Evolutionary conservation across 2,329 filamentous ascomycete genomes (phyloP), one percentile per base, ranked within the genome.

Genomic region (Trichophyton benhamiae): DNA sequence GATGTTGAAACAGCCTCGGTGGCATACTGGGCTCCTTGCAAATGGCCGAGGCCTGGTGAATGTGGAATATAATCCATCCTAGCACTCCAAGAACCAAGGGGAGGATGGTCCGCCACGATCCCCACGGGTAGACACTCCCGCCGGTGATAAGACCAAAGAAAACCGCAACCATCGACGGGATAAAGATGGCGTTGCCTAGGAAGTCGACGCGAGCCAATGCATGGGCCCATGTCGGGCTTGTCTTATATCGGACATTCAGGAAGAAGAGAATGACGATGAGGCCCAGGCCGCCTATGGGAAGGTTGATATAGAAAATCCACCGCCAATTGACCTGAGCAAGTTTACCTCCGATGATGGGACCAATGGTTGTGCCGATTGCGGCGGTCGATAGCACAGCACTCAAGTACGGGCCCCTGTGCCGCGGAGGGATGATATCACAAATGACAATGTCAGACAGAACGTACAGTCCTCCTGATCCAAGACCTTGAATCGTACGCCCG

Each of bases 391-490:
- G 61, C 3, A 62, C 63, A 42, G 66, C 65, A 36, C 66, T 65
- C 27, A 68, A 8, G 27, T 1, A 86, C 69, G 68, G 22, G 22
- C 73, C 75, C 30, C 77, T 67, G 59, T 76, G 67, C 60, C 75
- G 72, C 64, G 75, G 67, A n/a, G 73, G 75, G 62, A 82, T 82
- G 58, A 83, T 61, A 66, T 83, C 80, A 8, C 74, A 75, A 30
- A 82, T 76, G 49, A 75, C 76, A 48, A 82, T 77, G 59, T 77
- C 76, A 3, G 79, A 76, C 59, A 82, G 62, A 17, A 76, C 75
- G 3, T 77, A 71, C 57, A 82, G 66, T 1, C 79, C 80, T 0
- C 77, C 79, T 11, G 75, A 79, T 0, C 78, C 79, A 1, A 77
- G 69, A 0, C 80, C 80, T 62, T 82, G 79, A 8, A 83, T 65